These are phyloP conservation scores for Brassica cretica DNA, from an alignment of 345 rosid genomes.

Conservation along the genomic window DNA sequence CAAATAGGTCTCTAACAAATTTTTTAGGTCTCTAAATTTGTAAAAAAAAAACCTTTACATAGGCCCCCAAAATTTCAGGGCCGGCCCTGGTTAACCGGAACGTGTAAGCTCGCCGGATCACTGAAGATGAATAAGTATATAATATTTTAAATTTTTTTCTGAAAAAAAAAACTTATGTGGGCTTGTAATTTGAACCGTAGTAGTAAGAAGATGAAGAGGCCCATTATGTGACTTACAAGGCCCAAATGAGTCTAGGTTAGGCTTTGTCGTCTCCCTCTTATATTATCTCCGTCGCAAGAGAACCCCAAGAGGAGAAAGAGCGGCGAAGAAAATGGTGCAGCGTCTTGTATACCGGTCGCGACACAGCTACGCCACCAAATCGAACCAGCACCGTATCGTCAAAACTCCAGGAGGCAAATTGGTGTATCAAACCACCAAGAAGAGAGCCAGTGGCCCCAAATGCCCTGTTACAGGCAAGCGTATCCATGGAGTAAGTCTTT, in stretches of 20 bases:
- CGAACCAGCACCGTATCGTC: conserved; percentile 39
- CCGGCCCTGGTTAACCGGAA: no score
- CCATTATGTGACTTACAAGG: neutral
- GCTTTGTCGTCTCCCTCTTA: neutral
- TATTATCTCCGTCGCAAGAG: neutral
- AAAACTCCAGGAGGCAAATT: conserved; percentile 80
- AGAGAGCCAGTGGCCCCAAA: conserved; percentile 52
- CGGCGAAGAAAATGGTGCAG: conserved; percentile 59
- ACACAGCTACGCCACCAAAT: conserved; percentile 76
- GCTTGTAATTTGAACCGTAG: neutral
- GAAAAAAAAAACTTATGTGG: neutral
- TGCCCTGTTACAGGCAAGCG: conserved; percentile 62
- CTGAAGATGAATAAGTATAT: no score
- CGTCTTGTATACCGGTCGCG: conserved; percentile 65
- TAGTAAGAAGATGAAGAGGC: neutral
- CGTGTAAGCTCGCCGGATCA: no score
- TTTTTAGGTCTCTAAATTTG: no score
- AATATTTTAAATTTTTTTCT: no score
- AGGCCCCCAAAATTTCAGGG: no score
- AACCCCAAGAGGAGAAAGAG: conserved; percentile 15
- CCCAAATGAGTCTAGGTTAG: conserved; percentile 7
- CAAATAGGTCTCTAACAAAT: no score
- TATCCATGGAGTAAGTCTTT: conserved; percentile 66
- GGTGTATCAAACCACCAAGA: conserved; percentile 72
- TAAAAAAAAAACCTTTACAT: no score